These are phyloP conservation scores for Schwanniomyces sp. DNA, from an alignment of 805 yeast genomes.

Conservation along the genomic window DNA sequence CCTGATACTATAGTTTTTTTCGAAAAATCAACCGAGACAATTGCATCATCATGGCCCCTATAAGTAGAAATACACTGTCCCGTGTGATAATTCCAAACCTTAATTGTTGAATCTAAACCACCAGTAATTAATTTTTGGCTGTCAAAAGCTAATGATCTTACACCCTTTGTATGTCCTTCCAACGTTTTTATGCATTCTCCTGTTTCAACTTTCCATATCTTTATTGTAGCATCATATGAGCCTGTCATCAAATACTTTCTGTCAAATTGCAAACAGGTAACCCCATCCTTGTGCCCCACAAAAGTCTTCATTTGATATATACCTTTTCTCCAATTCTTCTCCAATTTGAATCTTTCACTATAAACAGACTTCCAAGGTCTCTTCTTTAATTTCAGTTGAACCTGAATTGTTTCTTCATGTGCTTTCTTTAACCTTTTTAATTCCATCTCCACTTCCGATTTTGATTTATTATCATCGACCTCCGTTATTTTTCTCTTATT, in stretches of 20 bases:
- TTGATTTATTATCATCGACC: conserved; percentile 13
- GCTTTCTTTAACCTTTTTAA: conserved; percentile 8
- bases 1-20: conserved; percentile 87
- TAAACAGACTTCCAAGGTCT: conserved; percentile 97
- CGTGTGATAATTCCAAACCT: conserved; percentile 94
- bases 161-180: conserved; percentile 87
- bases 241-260: conserved; percentile 80
- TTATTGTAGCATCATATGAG: conserved; percentile 84
- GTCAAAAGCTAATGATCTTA: conserved; percentile 82
- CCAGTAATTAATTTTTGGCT: conserved; percentile 89
- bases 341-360: conserved; percentile 86
- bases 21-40: conserved; percentile 77
- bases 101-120: conserved; percentile 85
- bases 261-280: conserved; percentile 85
- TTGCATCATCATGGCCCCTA: conserved; percentile 87
- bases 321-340: conserved; percentile 93
- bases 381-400: conserved; percentile 19
- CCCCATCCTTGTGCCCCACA: conserved; percentile 83
- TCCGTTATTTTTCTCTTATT: conserved; percentile 15
- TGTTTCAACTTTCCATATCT: conserved; percentile 88
- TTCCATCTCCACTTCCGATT: conserved; percentile 8
- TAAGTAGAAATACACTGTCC: conserved; percentile 94
- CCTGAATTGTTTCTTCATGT: conserved; percentile 7
- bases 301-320: conserved; percentile 61
- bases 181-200: conserved; percentile 77